Evolutionary conservation across 768 basidiomycete species (phyloP).

Genomic region (Hygrophoropsis aurantiaca): DNA sequence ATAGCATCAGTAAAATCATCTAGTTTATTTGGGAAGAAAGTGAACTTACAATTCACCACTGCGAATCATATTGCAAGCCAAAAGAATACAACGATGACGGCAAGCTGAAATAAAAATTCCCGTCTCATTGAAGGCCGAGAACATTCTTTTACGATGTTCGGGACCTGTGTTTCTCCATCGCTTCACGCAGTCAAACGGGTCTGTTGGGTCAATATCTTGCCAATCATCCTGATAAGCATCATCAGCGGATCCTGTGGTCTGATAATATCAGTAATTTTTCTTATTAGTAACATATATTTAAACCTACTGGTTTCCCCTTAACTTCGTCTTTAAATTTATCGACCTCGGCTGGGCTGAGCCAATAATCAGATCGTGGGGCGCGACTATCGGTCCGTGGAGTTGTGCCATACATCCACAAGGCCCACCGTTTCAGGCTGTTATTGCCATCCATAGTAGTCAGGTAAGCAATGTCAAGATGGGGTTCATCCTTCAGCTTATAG

Average conservation of each 20-base stretch:
- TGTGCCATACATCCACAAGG: neutral
- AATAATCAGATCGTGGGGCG: neutral
- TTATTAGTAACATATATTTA: neutral
- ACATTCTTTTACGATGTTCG: neutral
- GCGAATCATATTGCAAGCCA: neutral
- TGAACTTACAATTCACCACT: neutral
- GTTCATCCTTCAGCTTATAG: conserved; percentile 6
- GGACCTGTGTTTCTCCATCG: conserved; percentile 9
- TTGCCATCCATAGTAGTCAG: conserved; percentile 4
- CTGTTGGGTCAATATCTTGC: neutral
- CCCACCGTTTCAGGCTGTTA: neutral
- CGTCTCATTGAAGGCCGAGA: conserved; percentile 1
- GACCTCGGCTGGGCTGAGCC: neutral
- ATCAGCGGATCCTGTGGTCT: too few relatives aligned
- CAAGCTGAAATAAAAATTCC: conserved; percentile 10
- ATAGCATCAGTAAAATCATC: neutral
- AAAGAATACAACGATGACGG: neutral
- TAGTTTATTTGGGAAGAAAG: neutral
- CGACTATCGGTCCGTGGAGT: neutral
- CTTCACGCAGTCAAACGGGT: neutral
- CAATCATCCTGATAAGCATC: too few relatives aligned
- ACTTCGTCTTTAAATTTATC: conserved; percentile 1
- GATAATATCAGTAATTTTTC: too few relatives aligned
- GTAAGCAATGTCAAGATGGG: neutral
- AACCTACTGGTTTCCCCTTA: neutral